Conservation (phyloP, 2,329 filamentous ascomycete genomes). For the Talaromyces amestolkiae region DNA sequence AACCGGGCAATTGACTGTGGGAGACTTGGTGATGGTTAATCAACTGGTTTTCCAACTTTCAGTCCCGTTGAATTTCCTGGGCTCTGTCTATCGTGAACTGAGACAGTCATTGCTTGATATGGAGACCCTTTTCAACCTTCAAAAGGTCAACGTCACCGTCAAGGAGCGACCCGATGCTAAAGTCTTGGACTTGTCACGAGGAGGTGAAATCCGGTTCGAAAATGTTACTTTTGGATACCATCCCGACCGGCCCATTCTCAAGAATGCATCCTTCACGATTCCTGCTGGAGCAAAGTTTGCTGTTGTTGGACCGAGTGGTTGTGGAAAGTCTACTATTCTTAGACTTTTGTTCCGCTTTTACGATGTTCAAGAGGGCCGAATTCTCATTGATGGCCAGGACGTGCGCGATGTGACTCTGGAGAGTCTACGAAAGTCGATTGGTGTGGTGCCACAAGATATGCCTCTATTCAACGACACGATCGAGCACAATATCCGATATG, state of each 20-base stretch:
- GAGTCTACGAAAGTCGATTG: slow-evolving; percentile 79
- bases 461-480: slow-evolving; percentile 97
- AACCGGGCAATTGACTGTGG: slow-evolving; percentile 76
- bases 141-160: slow-evolving; percentile 91
- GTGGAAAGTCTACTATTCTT: slow-evolving; percentile 91
- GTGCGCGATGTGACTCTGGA: slow-evolving; percentile 78
- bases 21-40: slow-evolving; percentile 97
- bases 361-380: slow-evolving; percentile 79
- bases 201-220: slow-evolving; percentile 89
- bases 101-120: slow-evolving; percentile 94
- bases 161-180: slow-evolving; percentile 73
- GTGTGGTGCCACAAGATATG: slow-evolving; percentile 95
- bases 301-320: slow-evolving; percentile 90
- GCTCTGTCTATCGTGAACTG: slow-evolving; percentile 95
- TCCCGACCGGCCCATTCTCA: slow-evolving; percentile 79
- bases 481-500: slow-evolving; percentile 92
- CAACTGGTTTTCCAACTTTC: slow-evolving; percentile 98
- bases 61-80: slow-evolving; percentile 93
- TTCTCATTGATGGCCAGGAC: slow-evolving; percentile 90
- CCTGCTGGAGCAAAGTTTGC: slow-evolving; percentile 95
- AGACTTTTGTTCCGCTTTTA: slow-evolving; percentile 92
- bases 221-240: slow-evolving; percentile 95
- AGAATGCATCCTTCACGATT: slow-evolving; percentile 80
- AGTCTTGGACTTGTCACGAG: slow-evolving; percentile 67
- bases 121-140: slow-evolving; percentile 96